Evolutionary conservation across 2,329 filamentous ascomycete genomes (phyloP).

Genomic region (Mycogone perniciosa): DNA sequence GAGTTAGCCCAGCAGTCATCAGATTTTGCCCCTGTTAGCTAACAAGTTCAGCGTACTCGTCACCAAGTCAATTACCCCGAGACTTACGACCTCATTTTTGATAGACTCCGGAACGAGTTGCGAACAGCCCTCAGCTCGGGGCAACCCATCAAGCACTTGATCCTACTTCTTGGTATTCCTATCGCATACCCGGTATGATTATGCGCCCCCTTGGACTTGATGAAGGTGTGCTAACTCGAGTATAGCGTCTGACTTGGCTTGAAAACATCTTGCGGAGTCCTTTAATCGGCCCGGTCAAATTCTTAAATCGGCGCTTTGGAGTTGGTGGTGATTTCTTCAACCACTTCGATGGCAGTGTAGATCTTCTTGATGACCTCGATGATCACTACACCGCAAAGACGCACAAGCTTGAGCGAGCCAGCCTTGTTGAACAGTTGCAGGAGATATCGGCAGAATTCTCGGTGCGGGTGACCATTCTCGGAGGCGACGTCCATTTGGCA

Average conservation of each 20-base stretch:
- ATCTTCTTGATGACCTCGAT: slow-evolving; percentile 86
- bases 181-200: slow-evolving; percentile 68
- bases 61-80: slow-evolving; percentile 93
- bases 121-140: slow-evolving; percentile 57
- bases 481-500: slow-evolving; percentile 89
- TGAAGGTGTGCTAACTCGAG: slow-evolving; percentile 10
- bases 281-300: slow-evolving; percentile 78
- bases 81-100: slow-evolving; percentile 80
- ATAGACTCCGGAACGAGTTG: slow-evolving; percentile 68
- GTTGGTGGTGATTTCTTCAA: slow-evolving; percentile 83
- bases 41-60: slow-evolving; percentile 60
- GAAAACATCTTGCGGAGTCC: slow-evolving; percentile 88
- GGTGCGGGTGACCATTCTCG: slow-evolving; percentile 82
- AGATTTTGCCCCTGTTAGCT: not conserved
- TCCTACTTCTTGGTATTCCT: slow-evolving; percentile 80
- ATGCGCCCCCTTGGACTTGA: slow-evolving; percentile 23
- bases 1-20: slow-evolving; percentile 21
- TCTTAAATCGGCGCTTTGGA: slow-evolving; percentile 86
- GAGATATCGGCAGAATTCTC: slow-evolving; percentile 78
- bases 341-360: slow-evolving; percentile 86
- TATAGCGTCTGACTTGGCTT: slow-evolving; percentile 80
- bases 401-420: slow-evolving; percentile 81
- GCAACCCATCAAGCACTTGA: slow-evolving; percentile 78
- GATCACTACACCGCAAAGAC: slow-evolving; percentile 93
- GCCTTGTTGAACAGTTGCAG: slow-evolving; percentile 75